Conservation (phyloP, 2,329 filamentous ascomycete genomes). For the Phialophora macrospora region DNA sequence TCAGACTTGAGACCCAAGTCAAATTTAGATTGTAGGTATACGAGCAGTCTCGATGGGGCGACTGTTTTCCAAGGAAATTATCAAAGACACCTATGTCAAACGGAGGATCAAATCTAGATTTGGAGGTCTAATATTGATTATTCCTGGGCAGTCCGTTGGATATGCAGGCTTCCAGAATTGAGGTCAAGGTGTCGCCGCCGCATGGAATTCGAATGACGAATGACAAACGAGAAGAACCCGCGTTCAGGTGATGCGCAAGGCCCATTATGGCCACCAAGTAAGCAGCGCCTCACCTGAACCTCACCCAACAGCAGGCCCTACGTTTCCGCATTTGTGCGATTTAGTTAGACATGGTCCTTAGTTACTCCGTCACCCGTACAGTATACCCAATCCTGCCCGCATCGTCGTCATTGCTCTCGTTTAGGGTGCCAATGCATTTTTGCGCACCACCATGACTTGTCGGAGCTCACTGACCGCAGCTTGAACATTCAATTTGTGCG, state of each 20-base stretch:
- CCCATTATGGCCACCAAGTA: slow-evolving; percentile 1
- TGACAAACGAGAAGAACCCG: slow-evolving; percentile 1
- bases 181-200: slow-evolving; percentile 20
- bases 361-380: no score
- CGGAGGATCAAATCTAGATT: slow-evolving; percentile 2
- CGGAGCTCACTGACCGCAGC: neutral
- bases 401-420: neutral
- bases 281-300: slow-evolving; percentile 2
- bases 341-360: neutral
- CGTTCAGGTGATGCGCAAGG: neutral
- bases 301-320: neutral
- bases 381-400: neutral
- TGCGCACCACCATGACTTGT: slow-evolving; percentile 4
- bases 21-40: slow-evolving; percentile 12
- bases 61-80: neutral
- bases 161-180: slow-evolving; percentile 20
- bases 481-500: slow-evolving; percentile 4
- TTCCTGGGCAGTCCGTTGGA: neutral
- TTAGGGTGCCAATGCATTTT: slow-evolving; percentile 1
- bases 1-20: neutral
- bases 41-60: neutral
- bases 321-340: neutral
- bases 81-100: neutral
- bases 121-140: neutral
- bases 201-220: slow-evolving; percentile 13